Conservation (phyloP, 768 basidiomycete genomes). For the Suillus subaureus region DNA sequence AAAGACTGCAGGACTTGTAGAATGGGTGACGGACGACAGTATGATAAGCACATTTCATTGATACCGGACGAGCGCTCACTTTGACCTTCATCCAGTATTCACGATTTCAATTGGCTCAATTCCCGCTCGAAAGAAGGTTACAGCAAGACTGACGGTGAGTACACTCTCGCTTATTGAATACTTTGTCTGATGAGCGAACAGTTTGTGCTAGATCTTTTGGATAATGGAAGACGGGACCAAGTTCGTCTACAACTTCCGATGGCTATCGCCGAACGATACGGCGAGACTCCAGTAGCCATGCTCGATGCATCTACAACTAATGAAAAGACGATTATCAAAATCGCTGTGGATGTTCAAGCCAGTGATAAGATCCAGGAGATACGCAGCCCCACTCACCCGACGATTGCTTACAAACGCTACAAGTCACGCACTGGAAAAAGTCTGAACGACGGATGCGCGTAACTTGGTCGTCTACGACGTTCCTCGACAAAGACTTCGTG, state of each 20-base stretch:
- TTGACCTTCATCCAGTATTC: slow-evolving; percentile 42
- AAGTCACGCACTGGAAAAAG: slow-evolving; percentile 32
- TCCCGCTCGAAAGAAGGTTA: slow-evolving; percentile 42
- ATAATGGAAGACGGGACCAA: slow-evolving; percentile 49
- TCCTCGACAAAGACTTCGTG: slow-evolving; percentile 53
- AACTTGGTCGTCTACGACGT: slow-evolving; percentile 41
- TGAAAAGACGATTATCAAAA: slow-evolving; percentile 37
- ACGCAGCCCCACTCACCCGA: slow-evolving; percentile 45
- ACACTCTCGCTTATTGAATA: not conserved
- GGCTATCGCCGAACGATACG: slow-evolving; percentile 54
- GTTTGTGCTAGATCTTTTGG: slow-evolving; percentile 56
- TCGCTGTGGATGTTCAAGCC: slow-evolving; percentile 51
- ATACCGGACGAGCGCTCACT: not conserved
- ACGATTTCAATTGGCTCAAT: slow-evolving; percentile 60
- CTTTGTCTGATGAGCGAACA: slow-evolving; percentile 18
- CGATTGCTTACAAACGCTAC: slow-evolving; percentile 37
- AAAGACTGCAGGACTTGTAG: slow-evolving; percentile 45
- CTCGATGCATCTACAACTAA: slow-evolving; percentile 30
- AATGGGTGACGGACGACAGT: slow-evolving; percentile 57
- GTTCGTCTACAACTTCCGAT: slow-evolving; percentile 58
- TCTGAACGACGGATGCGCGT: slow-evolving; percentile 46
- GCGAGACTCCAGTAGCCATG: slow-evolving; percentile 43
- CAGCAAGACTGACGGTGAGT: slow-evolving; percentile 45
- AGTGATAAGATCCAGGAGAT: slow-evolving; percentile 45
- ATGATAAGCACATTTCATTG: slow-evolving; percentile 21